These are phyloP conservation scores for Chara braunii DNA, from an alignment of 139 green algal genomes.

Conservation along the genomic window DNA sequence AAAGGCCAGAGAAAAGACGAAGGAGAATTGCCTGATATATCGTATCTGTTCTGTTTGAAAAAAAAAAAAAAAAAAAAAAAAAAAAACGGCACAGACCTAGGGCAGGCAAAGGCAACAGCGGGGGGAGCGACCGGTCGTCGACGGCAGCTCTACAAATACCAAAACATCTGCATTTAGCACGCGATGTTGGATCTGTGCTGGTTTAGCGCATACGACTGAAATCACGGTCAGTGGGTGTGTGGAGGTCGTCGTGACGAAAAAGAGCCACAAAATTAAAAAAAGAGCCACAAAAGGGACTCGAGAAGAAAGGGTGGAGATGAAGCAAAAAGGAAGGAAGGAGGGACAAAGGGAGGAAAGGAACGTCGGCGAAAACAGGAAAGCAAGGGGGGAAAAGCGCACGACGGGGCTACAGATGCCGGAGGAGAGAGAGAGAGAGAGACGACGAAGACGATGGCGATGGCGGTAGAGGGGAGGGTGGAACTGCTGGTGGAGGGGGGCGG, in stretches of 20 bases:
- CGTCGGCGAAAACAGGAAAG: no score
- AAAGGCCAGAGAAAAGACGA: no score
- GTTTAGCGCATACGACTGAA: not conserved
- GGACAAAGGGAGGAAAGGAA: not conserved
- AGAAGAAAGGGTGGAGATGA: no score
- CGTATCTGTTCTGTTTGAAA: no score
- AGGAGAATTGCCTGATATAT: no score
- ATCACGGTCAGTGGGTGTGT: not conserved
- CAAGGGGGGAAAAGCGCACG: conserved; percentile 1
- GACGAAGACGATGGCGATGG: not conserved
- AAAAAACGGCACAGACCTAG: no score
- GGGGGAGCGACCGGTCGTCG: no score
- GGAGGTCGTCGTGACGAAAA: not conserved
- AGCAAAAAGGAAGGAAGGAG: not conserved
- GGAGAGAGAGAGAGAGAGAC: no score
- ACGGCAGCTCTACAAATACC: no score
- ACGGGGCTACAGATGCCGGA: not conserved
- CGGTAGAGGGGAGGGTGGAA: not conserved
- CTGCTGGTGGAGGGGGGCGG: not conserved
- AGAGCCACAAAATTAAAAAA: not conserved
- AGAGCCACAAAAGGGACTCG: not conserved
- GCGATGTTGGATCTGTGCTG: conserved; percentile 3
- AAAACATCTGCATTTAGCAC: no score
- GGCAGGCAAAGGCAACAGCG: no score
- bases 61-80: no score